These are phyloP conservation scores for Magnolia kwangsiensis DNA, from an alignment of 164 flowering plant genomes.

Conservation along the genomic window DNA sequence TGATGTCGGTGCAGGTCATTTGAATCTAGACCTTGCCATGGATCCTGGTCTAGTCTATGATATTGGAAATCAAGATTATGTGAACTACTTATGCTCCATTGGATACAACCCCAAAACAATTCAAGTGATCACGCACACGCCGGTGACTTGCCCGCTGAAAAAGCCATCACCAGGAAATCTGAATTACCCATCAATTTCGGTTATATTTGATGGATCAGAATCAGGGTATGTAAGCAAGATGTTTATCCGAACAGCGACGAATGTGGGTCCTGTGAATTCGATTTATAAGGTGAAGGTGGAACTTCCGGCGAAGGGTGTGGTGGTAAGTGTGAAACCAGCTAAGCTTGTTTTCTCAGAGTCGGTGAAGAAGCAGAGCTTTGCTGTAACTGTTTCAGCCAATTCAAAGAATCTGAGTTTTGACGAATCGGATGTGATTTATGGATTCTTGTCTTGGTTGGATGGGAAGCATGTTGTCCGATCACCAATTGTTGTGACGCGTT, in stretches of 20 bases:
- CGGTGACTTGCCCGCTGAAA: slow-evolving; percentile 43
- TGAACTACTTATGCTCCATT: slow-evolving; percentile 59
- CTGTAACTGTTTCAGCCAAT: slow-evolving; percentile 52
- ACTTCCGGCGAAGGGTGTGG: slow-evolving; percentile 47
- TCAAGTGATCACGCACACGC: slow-evolving; percentile 56
- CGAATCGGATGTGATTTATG: slow-evolving; percentile 67
- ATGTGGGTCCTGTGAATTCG: slow-evolving; percentile 60
- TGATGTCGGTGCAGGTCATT: slow-evolving; percentile 67
- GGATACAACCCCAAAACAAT: slow-evolving; percentile 53
- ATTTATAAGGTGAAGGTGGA: slow-evolving; percentile 48
- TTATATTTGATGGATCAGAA: slow-evolving; percentile 34
- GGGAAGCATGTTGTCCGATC: slow-evolving; percentile 83
- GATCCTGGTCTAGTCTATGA: slow-evolving; percentile 83
- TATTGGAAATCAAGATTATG: slow-evolving; percentile 46
- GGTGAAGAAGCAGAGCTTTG: slow-evolving; percentile 49
- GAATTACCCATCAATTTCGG: slow-evolving; percentile 76
- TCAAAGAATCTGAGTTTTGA: slow-evolving; percentile 40
- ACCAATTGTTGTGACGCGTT: slow-evolving; percentile 65
- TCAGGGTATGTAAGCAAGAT: slow-evolving; percentile 38
- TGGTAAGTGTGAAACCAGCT: slow-evolving; percentile 60
- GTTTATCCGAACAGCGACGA: slow-evolving; percentile 60
- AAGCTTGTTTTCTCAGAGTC: slow-evolving; percentile 44
- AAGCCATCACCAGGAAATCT: slow-evolving; percentile 55
- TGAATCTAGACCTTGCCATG: slow-evolving; percentile 61
- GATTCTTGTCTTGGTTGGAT: slow-evolving; percentile 70